Evolutionary conservation across 257 asterid genomes (phyloP).

Genomic region (Orobanche coerulescens): DNA sequence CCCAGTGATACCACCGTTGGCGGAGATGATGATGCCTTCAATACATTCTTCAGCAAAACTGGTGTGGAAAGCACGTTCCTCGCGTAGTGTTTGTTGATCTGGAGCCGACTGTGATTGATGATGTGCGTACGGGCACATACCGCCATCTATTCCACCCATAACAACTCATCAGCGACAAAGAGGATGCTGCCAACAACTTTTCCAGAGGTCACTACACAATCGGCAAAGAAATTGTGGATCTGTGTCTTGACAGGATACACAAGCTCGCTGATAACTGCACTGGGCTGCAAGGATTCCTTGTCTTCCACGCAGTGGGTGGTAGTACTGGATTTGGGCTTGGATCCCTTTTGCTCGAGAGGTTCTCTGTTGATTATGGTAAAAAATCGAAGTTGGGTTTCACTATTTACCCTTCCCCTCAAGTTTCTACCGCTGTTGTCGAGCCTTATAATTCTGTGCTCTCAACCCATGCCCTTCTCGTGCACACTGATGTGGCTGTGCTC

Average conservation of each 20-base stretch:
- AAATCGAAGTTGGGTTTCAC: too few relatives aligned
- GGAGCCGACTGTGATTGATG: constrained; percentile 89
- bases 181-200: constrained; percentile 90
- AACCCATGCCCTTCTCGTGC: too few relatives aligned
- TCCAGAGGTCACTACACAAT: constrained; percentile 91
- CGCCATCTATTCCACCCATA: too few relatives aligned
- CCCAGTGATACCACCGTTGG: too few relatives aligned
- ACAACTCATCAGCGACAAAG: constrained; percentile 87
- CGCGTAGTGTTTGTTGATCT: constrained; percentile 86
- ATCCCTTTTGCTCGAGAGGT: too few relatives aligned
- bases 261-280: constrained; percentile 90
- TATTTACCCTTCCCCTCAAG: too few relatives aligned
- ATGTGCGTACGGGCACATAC: constrained; percentile 83
- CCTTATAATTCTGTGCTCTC: too few relatives aligned
- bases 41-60: constrained; percentile 87
- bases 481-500: too few relatives aligned
- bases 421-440: too few relatives aligned
- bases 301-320: constrained; percentile 92
- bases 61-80: constrained; percentile 97
- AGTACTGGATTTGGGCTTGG: constrained; percentile 98
- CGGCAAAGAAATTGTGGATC: constrained; percentile 83
- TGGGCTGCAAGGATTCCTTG: constrained; percentile 80
- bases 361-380: too few relatives aligned
- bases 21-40: too few relatives aligned
- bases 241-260: constrained; percentile 80